Evolutionary conservation across 2,329 filamentous ascomycete genomes (phyloP).

Genomic region (Hyphodiscus sp.): DNA sequence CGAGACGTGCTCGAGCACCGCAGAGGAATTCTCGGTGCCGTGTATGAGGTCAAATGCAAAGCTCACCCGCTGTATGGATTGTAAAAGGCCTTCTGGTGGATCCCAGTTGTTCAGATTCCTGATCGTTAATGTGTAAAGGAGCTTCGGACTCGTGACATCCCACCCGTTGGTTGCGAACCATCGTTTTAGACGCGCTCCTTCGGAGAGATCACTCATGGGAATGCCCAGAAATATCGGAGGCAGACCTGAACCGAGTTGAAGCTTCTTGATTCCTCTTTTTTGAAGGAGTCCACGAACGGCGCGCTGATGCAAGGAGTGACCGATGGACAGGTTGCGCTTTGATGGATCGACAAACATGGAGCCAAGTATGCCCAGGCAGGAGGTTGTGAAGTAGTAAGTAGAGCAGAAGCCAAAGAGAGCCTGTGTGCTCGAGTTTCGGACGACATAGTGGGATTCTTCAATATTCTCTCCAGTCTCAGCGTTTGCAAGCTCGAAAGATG

Average conservation of each 20-base stretch:
- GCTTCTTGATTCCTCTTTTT: conserved; percentile 64
- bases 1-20: conserved; percentile 58
- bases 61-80: conserved; percentile 43
- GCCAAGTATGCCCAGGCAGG: conserved; percentile 59
- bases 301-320: conserved; percentile 79
- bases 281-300: conserved; percentile 75
- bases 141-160: conserved; percentile 62
- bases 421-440: conserved; percentile 87
- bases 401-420: conserved; percentile 89
- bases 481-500: conserved; percentile 63
- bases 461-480: conserved; percentile 51
- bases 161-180: conserved; percentile 92
- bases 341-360: conserved; percentile 84
- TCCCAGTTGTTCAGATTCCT: conserved; percentile 53
- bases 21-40: conserved; percentile 51
- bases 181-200: conserved; percentile 43
- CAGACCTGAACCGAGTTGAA: conserved; percentile 75
- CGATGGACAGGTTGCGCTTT: conserved; percentile 83
- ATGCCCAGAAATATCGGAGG: conserved; percentile 85
- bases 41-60: conserved; percentile 61
- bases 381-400: conserved; percentile 67
- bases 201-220: conserved; percentile 53
- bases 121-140: conserved; percentile 58
- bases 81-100: conserved; percentile 54
- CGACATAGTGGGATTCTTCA: conserved; percentile 81